Evolutionary conservation across 2,329 filamentous ascomycete species (phyloP).

Genomic region (Aspergillus arachidicola): DNA sequence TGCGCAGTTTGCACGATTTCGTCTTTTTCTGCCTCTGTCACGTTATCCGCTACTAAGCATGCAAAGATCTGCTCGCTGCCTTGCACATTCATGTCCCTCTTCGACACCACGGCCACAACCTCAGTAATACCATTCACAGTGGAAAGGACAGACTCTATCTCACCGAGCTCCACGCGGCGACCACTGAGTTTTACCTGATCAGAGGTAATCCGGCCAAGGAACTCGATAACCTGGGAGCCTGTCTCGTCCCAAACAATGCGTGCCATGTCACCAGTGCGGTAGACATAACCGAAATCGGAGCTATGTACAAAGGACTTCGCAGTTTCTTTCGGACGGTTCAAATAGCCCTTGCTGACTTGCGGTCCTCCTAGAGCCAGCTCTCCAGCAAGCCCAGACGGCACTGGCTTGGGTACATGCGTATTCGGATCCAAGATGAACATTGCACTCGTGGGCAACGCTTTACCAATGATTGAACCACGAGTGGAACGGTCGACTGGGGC

Average conservation of each 20-base stretch:
- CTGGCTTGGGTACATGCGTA: conserved; percentile 31
- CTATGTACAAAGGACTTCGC: conserved; percentile 30
- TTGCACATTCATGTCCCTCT: conserved; percentile 17
- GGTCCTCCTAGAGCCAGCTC: conserved; percentile 47
- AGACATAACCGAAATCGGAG: conserved; percentile 50
- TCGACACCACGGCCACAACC: conserved; percentile 26
- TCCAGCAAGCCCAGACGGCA: conserved; percentile 47
- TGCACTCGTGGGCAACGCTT: conserved; percentile 38
- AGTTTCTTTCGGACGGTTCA: conserved; percentile 29
- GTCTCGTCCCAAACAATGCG: conserved; percentile 65
- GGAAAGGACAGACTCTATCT: conserved; percentile 59
- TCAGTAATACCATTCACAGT: conserved; percentile 24
- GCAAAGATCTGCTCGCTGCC: conserved; percentile 30
- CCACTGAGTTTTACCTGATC: conserved; percentile 86
- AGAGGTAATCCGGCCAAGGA: conserved; percentile 74
- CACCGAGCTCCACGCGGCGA: conserved; percentile 78
- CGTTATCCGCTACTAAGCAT: conserved; percentile 24
- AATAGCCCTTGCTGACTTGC: conserved; percentile 33
- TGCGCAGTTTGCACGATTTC: conserved; percentile 20
- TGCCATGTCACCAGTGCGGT: conserved; percentile 46
- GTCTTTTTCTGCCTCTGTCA: conserved; percentile 10
- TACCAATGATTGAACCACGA: conserved; percentile 41
- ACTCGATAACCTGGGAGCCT: conserved; percentile 60
- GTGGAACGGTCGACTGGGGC: conserved; percentile 21
- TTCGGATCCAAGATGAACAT: conserved; percentile 32